These are phyloP conservation scores for Neoboletus subvelutipes DNA, from an alignment of 768 basidiomycete species.

Conservation along the genomic window DNA sequence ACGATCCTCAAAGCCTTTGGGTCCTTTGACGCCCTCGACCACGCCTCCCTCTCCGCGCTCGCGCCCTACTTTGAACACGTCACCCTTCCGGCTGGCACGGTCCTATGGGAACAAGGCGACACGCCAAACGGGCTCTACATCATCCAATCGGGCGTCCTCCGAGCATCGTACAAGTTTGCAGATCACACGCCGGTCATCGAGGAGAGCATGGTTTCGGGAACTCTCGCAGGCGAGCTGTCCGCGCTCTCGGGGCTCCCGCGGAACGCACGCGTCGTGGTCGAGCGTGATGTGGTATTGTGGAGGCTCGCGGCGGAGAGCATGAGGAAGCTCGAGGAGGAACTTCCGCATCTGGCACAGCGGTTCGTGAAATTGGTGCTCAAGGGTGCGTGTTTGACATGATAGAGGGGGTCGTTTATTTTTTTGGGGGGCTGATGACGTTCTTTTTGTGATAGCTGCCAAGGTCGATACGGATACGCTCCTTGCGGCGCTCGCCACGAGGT, in stretches of 20 bases:
- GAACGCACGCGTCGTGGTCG: slow-evolving; percentile 85
- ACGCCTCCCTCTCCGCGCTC: slow-evolving; percentile 60
- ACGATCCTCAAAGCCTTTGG: slow-evolving; percentile 81
- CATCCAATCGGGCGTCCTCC: slow-evolving; percentile 82
- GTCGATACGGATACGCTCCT: slow-evolving; percentile 62
- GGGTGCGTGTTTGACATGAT: slow-evolving; percentile 43
- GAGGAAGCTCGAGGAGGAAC: slow-evolving; percentile 60
- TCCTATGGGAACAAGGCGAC: slow-evolving; percentile 80
- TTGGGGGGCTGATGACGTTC: not conserved
- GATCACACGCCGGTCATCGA: slow-evolving; percentile 65
- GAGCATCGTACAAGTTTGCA: slow-evolving; percentile 79
- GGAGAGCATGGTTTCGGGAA: slow-evolving; percentile 93
- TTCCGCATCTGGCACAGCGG: slow-evolving; percentile 60
- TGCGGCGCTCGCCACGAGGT: slow-evolving; percentile 51
- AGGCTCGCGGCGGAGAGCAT: slow-evolving; percentile 62
- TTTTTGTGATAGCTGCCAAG: slow-evolving; percentile 51
- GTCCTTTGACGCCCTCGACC: slow-evolving; percentile 60
- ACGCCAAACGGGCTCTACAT: slow-evolving; percentile 82
- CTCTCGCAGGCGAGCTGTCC: slow-evolving; percentile 88
- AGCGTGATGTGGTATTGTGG: slow-evolving; percentile 80
- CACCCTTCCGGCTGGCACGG: slow-evolving; percentile 51
- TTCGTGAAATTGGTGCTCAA: slow-evolving; percentile 74
- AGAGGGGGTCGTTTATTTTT: not conserved
- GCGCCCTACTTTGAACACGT: slow-evolving; percentile 69
- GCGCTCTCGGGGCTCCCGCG: slow-evolving; percentile 75